Conservation (phyloP, 148 eudicot genomes). For the Vaccinium darrowii region DNA sequence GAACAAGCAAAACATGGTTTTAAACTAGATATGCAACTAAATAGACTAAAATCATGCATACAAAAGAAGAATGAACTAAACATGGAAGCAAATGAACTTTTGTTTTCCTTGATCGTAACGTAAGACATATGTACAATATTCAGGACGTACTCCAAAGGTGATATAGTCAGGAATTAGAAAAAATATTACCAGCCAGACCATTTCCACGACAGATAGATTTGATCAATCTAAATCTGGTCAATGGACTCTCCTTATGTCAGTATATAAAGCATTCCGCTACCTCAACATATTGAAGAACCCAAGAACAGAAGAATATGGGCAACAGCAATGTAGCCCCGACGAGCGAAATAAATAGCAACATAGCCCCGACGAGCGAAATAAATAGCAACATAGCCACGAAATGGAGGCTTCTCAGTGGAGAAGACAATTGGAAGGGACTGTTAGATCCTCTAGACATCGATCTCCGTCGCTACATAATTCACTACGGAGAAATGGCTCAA, state of each 20-base stretch:
- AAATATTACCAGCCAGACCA: background rate
- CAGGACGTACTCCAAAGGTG: too few relatives aligned
- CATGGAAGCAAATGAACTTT: too few relatives aligned
- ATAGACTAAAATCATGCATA: too few relatives aligned
- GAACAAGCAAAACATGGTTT: too few relatives aligned
- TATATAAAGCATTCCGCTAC: background rate
- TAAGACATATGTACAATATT: too few relatives aligned
- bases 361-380: too few relatives aligned
- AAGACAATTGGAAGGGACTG: conserved; percentile 49
- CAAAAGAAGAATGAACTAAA: too few relatives aligned
- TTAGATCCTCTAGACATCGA: conserved; percentile 63
- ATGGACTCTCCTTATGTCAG: background rate
- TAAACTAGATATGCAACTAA: too few relatives aligned
- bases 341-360: too few relatives aligned
- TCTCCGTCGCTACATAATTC: conserved; percentile 63
- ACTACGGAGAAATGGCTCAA: conserved; percentile 85
- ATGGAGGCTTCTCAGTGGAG: conserved; percentile 67
- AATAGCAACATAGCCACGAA: conserved; percentile 13
- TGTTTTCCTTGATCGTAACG: too few relatives aligned
- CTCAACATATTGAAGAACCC: background rate
- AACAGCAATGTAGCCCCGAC: too few relatives aligned
- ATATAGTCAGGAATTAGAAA: too few relatives aligned
- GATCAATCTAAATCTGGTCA: background rate
- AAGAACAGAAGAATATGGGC: background rate
- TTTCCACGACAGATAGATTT: background rate